Evolutionary conservation across 2,329 filamentous ascomycete genomes (phyloP), one percentile per base, ranked within the genome.

Genomic region (Fusarium sulawesiense): DNA sequence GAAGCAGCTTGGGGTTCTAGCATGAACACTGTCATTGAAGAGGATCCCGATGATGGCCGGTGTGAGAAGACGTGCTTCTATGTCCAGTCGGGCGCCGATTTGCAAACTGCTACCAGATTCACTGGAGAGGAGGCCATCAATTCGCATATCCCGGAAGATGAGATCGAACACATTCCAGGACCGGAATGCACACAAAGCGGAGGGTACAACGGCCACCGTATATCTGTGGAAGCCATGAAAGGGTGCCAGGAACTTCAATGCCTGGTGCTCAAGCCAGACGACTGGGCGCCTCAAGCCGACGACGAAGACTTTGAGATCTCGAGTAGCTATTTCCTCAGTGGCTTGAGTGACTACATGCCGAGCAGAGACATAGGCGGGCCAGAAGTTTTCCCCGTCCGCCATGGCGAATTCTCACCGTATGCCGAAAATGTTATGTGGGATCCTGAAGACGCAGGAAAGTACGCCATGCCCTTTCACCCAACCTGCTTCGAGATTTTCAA

Each of bases 401-500:
- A 76, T 42, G 30, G 16, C 0, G 27, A 27, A 5, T 16, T 14
- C 0, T 4, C 13, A 0, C 53, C 56, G 0, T 7, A 29, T 6
- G 57, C 62, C 11, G 58, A 66, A 2, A 68, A 71, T 30, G 27
- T 25, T 8, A 40, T 72, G 0, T 56, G 46, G 29, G 14, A 46
- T 6, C 2, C 6, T 5, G 58, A 65, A 2, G 45, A 46, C 0
- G 32, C 41, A 2, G 30, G 60, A 2, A 53, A 64, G 0, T 59
- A 55, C 4, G 54, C 56, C 1, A 69, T 78, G 49, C 75, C 76
- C 2, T 78, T 78, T 16, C 77, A 78, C 10, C 72, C 77, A 1
- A 64, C 74, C 0, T 78, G 77, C 45, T 56, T 78, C 2, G 77
- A 78, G 49, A 53, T 78, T 1, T 78, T 72, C 47, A 77, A 75